These are phyloP conservation scores for Maudiozyma saulgeensis DNA, from an alignment of 805 yeast species.

Conservation along the genomic window DNA sequence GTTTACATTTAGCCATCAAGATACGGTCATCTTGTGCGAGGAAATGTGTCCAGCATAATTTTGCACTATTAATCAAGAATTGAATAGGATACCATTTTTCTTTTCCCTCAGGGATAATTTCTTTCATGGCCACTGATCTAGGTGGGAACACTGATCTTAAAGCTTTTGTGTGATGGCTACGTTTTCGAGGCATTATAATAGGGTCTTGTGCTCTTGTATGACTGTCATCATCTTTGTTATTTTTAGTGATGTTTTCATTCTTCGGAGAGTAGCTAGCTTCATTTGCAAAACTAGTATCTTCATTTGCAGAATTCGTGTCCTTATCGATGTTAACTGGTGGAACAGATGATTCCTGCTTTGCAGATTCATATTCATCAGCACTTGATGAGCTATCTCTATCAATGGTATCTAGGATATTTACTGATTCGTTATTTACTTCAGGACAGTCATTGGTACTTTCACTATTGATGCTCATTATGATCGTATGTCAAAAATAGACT, in stretches of 20 bases:
- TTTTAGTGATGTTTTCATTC: no score
- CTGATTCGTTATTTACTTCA: no score
- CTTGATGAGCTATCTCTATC: no score
- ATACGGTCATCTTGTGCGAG: constrained; percentile 4
- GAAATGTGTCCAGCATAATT: constrained; percentile 10
- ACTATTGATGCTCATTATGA: no score
- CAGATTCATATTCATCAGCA: no score
- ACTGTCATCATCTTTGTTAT: no score
- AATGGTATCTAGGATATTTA: no score
- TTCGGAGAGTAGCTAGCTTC: no score
- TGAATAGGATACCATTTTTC: constrained; percentile 10
- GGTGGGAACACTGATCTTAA: not conserved
- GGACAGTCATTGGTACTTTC: no score
- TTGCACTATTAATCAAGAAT: constrained; percentile 2
- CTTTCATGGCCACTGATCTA: not conserved
- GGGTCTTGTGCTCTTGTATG: not conserved
- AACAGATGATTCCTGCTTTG: not conserved
- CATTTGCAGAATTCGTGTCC: no score
- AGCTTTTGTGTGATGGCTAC: not conserved
- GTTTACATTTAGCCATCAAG: constrained; percentile 8
- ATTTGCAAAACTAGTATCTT: no score
- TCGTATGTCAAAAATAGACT: no score
- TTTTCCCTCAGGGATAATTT: constrained; percentile 1
- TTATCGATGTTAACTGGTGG: not conserved
- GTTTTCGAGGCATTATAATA: not conserved